Evolutionary conservation across 257 asterid genomes (phyloP), one percentile per base, ranked within the genome.

Genomic region (Nicotiana benthamiana): DNA sequence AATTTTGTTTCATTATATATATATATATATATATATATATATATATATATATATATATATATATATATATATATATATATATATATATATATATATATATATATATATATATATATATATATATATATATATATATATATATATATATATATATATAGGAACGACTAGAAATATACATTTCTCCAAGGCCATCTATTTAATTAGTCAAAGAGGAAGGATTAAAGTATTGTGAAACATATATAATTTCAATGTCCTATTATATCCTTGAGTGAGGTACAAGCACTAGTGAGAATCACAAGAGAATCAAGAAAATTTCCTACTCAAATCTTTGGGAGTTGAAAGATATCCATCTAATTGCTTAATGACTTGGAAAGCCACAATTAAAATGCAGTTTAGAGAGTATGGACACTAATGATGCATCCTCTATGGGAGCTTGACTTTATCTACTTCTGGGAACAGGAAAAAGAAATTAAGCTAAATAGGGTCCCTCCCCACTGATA

Each of bases 401-500:
- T 54, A 72, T 78, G 80, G 75, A 81, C 85, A 83, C 70, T 80
- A 81, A 67, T 78, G 83, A 79, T 76, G 28, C 54, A 36, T 81
- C 80, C 83, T 76, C 85, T 15, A 77, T 26, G 79, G 36, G 79
- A 56, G 16, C 54, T 53, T 5, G 30, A 78, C 81, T 63, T 83
- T 83, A 68, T 76, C 88, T 72, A 83, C 78, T 83, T 80, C 51
- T 48, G 77, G 83, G 85, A 57, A 61, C 6, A 77, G 68, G 79
- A 22, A 15, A 59, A 80, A 20, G 77, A 68, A 68, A 56, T 77
- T 2, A 43, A 60, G 8, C 5, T 32, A 32, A 74, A 83, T n/a
- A 61, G 67, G 88, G 86, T 4, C 88, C 88, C 83, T 63, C 40
- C 51, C 56, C 53, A 62, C 34, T 83, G 74, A 86, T 59, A 77